phyloP scores from a whole-genome alignment of 2,329 filamentous ascomycete species.

The Ascochyta koolunga region DNA sequence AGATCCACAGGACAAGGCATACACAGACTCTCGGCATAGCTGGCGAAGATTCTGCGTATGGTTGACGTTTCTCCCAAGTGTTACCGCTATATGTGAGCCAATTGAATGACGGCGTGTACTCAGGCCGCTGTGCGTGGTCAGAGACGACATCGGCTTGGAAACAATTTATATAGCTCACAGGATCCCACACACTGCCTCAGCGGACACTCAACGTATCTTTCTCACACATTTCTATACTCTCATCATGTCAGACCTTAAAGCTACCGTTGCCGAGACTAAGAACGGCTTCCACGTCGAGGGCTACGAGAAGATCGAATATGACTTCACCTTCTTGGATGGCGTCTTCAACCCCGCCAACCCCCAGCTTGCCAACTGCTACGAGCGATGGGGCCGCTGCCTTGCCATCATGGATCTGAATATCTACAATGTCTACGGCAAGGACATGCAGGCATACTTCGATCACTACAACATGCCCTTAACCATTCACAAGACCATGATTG shows the following conservation, averaged over 20 bases:
- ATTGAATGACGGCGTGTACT: conserved; percentile 28
- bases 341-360: conserved; percentile 67
- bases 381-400: conserved; percentile 68
- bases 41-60: conserved; percentile 28
- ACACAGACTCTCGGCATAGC: conserved; percentile 25
- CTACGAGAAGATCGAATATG: conserved; percentile 78
- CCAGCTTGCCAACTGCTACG: conserved; percentile 69
- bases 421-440: conserved; percentile 68
- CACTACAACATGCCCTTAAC: conserved; percentile 67
- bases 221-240: conserved; percentile 16
- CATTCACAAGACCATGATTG: conserved; percentile 75
- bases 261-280: conserved; percentile 67
- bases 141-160: conserved; percentile 15
- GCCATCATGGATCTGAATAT: conserved; percentile 76
- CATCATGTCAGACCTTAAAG: conserved; percentile 71
- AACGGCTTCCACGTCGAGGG: conserved; percentile 73
- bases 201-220: conserved; percentile 37
- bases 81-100: conserved; percentile 28
- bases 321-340: conserved; percentile 74
- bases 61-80: conserved; percentile 33
- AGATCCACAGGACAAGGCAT: conserved; percentile 32
- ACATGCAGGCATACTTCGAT: conserved; percentile 71
- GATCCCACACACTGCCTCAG: conserved; percentile 15
- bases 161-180: conserved; percentile 27
- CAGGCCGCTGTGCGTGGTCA: conserved; percentile 19